Conservation (phyloP, 2,329 filamentous ascomycete genomes). For the Volutella citrinella region DNA sequence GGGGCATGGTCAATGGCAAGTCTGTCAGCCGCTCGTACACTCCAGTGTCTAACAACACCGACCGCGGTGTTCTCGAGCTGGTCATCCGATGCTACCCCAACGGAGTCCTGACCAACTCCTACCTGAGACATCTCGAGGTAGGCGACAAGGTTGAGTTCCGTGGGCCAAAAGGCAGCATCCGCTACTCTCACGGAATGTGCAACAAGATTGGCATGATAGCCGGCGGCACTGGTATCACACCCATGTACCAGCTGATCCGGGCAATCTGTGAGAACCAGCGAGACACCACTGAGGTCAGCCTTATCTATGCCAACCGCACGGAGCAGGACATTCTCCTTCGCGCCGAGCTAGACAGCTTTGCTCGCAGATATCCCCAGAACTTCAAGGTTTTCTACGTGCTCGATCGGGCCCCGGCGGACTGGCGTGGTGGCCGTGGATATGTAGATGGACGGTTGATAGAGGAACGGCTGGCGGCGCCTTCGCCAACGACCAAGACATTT, state of each 20-base stretch:
- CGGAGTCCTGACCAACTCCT: constrained; percentile 47
- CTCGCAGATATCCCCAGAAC: constrained; percentile 47
- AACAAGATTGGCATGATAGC: constrained; percentile 54
- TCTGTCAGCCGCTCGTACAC: constrained; percentile 52
- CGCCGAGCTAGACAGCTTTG: constrained; percentile 52
- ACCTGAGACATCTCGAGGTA: constrained; percentile 44
- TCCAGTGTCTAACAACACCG: constrained; percentile 48
- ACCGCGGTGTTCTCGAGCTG: constrained; percentile 47
- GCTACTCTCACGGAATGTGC: constrained; percentile 41
- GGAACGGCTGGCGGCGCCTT: constrained; percentile 45
- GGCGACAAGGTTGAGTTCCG: constrained; percentile 51
- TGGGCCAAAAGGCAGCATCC: constrained; percentile 56
- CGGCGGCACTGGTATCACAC: constrained; percentile 37
- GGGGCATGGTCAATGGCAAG: constrained; percentile 43
- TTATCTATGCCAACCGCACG: constrained; percentile 58
- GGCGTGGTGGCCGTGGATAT: constrained; percentile 47
- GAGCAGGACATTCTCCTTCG: constrained; percentile 60
- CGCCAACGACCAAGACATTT: constrained; percentile 48
- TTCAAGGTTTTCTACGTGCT: constrained; percentile 56
- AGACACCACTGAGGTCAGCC: constrained; percentile 53
- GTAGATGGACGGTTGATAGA: constrained; percentile 49
- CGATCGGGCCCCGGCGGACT: constrained; percentile 42
- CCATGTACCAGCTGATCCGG: constrained; percentile 54
- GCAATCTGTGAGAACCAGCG: constrained; percentile 60
- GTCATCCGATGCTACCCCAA: constrained; percentile 50